Evolutionary conservation across 2,329 filamentous ascomycete species (phyloP), one percentile per base, ranked within the genome.

Genomic region (Xylariaceae sp.): DNA sequence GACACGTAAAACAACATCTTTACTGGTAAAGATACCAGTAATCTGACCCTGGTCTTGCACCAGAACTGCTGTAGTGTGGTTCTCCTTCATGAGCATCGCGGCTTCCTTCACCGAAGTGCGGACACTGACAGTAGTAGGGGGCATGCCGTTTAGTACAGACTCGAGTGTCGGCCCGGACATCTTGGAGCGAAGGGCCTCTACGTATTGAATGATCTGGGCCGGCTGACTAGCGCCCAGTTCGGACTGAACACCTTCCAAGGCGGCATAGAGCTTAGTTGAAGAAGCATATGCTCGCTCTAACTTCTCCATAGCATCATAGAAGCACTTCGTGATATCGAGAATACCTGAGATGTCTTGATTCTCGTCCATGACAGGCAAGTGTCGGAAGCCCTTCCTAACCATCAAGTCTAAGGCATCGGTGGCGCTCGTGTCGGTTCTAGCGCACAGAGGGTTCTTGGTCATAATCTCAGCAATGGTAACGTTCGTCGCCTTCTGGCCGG

Each of bases 261-360:
- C 95, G 80, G 98, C 95, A 75, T 99, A 98, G 19, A 99, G 84
- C 77, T 97, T 96, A 67, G 95, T 87, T n/a, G 95, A 99, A 14
- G 95, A 98, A 64, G 92, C 92, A 75, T 99, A 99, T 47, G 95
- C 95, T 48, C 95, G 89, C 81, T 99, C 95, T 59, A 99, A 80
- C 81, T 99, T 99, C 81, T 99, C 95, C 95, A 99, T 99, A 39
- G 95, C 95, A 77, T 99, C 95, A 77, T 99, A 99, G 77, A 99
- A 99, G 78, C 95, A 99, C 78, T 98, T 99, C 55, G 95, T 99
- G 69, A 99, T 99, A 76, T 99, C 95, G 52, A 99, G 81, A 65
- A 99, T 93, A 80, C 95, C 95, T 6, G 93, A 96, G 62, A 99
- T 99, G 72, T 99, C 94, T 77, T 99, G 95, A 75, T 99, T 98